Evolutionary conservation across 352 stramenopile genomes (phyloP).

Genomic region (Phytophthora pini): DNA sequence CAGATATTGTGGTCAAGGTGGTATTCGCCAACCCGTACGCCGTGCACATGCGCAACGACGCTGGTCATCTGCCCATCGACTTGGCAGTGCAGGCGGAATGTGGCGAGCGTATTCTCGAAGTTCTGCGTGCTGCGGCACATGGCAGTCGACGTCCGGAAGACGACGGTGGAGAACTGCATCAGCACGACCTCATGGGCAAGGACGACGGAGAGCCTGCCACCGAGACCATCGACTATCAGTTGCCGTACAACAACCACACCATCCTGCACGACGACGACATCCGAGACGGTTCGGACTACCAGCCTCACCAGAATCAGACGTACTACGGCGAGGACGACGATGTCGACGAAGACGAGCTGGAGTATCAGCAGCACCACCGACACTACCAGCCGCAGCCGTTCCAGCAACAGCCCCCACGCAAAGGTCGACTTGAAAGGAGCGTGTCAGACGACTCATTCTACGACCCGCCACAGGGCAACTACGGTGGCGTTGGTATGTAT

Average conservation of each 20-base stretch:
- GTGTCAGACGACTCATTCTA: constrained; percentile 41
- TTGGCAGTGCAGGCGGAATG: constrained; percentile 79
- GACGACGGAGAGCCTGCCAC: constrained; percentile 42
- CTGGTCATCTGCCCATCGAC: constrained; percentile 78
- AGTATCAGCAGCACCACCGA: constrained; percentile 47
- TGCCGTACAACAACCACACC: constrained; percentile 47
- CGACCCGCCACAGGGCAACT: constrained; percentile 26
- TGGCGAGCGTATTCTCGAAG: constrained; percentile 74
- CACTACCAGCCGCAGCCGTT: constrained; percentile 39
- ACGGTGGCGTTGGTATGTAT: constrained; percentile 27
- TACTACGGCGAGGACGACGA: constrained; percentile 45
- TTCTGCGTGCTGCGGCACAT: constrained; percentile 61
- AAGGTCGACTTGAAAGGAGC: constrained; percentile 30
- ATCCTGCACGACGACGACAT: constrained; percentile 44
- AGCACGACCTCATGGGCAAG: constrained; percentile 31
- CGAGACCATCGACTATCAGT: constrained; percentile 50
- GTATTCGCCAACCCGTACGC: constrained; percentile 81
- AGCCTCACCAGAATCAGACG: constrained; percentile 43
- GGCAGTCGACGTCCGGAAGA: constrained; percentile 41
- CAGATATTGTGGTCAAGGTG: constrained; percentile 81
- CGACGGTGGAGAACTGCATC: constrained; percentile 30
- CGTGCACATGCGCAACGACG: constrained; percentile 74
- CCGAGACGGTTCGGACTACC: constrained; percentile 38
- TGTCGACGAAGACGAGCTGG: constrained; percentile 40
- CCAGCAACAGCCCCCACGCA: constrained; percentile 25